phyloP scores from a whole-genome alignment of 192 early-diverging fungal genomes.

The Coemansia sp. region DNA sequence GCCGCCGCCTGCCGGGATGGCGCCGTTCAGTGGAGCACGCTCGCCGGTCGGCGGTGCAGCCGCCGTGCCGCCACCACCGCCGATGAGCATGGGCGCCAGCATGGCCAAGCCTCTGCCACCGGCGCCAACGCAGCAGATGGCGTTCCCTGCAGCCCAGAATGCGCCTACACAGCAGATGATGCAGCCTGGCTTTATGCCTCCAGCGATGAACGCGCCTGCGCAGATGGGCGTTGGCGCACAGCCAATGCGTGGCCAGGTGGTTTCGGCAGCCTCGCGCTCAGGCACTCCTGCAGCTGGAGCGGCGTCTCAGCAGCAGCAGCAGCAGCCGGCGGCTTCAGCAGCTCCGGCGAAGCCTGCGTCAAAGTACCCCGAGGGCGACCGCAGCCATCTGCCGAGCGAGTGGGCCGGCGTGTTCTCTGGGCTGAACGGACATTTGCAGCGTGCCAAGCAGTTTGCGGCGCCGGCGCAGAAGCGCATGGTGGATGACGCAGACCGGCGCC shows the following conservation, averaged over 20 bases:
- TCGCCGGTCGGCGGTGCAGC: slow-evolving; percentile 10
- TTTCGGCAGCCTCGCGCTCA: slow-evolving; percentile 7
- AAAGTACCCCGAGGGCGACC: slow-evolving; percentile 71
- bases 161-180: slow-evolving; percentile 25
- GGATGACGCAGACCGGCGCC: slow-evolving; percentile 83
- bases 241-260: slow-evolving; percentile 29
- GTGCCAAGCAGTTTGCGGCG: slow-evolving; percentile 53
- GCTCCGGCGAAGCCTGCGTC: slow-evolving; percentile 6
- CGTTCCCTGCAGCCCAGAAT: slow-evolving; percentile 18
- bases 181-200: slow-evolving; percentile 21
- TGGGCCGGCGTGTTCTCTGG: slow-evolving; percentile 63
- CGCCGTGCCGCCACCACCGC: slow-evolving; percentile 15
- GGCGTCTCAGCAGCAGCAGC: slow-evolving; percentile 19
- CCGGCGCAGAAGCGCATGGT: slow-evolving; percentile 70
- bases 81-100: neutral
- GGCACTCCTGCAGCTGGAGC: slow-evolving; percentile 16
- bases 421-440: slow-evolving; percentile 55
- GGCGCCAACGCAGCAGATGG: slow-evolving; percentile 11
- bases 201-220: neutral
- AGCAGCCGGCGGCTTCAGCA: slow-evolving; percentile 19
- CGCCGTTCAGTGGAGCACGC: slow-evolving; percentile 16
- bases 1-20: slow-evolving; percentile 20
- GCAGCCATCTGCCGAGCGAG: slow-evolving; percentile 73
- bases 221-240: too few species aligned
- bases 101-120: neutral